Conservation (phyloP, 23 red algal species). For the Agarophyton chilense region DNA sequence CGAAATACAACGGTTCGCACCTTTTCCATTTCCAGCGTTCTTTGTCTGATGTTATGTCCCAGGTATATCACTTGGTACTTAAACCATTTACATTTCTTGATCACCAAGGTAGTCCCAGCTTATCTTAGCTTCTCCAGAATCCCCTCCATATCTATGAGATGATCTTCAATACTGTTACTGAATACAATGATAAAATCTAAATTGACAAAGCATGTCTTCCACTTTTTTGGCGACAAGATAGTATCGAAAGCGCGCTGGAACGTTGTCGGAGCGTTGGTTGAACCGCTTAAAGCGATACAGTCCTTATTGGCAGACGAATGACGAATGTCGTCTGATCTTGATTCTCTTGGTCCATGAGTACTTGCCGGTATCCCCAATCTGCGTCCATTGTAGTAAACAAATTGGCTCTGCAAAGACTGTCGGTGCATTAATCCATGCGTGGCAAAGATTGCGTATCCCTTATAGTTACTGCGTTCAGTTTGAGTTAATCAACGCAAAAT, state of each 20-base stretch:
- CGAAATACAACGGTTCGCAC: neutral
- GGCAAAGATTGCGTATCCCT: conserved; percentile 18
- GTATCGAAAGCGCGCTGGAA: conserved; percentile 40
- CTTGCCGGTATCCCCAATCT: conserved; percentile 36
- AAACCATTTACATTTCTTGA: conserved; percentile 19
- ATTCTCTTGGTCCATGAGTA: neutral
- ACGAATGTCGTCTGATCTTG: neutral
- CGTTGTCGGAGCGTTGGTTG: conserved; percentile 17
- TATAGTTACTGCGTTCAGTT: conserved; percentile 5
- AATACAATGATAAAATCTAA: neutral
- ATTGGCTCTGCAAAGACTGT: neutral
- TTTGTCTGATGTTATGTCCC: neutral
- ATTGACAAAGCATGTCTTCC: neutral
- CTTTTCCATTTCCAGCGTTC: conserved; percentile 23
- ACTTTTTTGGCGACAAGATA: conserved; percentile 7
- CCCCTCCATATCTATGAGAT: neutral
- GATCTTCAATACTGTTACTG: neutral
- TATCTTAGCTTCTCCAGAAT: neutral
- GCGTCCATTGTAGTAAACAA: conserved; percentile 26
- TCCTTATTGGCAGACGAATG: neutral
- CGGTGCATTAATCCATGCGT: conserved; percentile 36
- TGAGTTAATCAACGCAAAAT: conserved; percentile 37
- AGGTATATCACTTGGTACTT: conserved; percentile 9
- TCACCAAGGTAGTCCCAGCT: neutral
- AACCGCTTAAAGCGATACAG: neutral